Base-by-base conservation (phyloP, 2,329 filamentous ascomycete species). In the Verticillium nonalfalfae region DNA sequence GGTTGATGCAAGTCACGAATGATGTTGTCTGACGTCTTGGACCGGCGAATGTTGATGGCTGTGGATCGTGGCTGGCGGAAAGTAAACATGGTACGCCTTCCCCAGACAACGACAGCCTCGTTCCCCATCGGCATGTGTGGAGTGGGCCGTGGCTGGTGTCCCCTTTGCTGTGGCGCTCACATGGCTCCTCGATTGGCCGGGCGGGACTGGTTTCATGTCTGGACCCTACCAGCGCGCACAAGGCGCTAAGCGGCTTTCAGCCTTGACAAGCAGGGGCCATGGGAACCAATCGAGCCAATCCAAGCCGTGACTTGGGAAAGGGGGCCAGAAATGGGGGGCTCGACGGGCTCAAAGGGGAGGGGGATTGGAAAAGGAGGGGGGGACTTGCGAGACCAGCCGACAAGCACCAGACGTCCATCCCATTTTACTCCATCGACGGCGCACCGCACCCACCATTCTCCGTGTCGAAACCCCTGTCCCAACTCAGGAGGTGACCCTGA, bases 21-120 rank as follows among this genome's bases (percentile, higher is more conserved):
- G 40, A 14, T 33, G 31, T 5, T 21, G 15, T 57, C 38, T 21
- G 35, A 57, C 18, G 45, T 21, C 21, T 57, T 59, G 52, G 26
- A 31, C 26, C 54, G 35, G 57, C 57, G 58, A 13, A 36, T 31
- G 45, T 52, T 52, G 45, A 52, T 52, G 45, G 18, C 18, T 52
- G n/a, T 7, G n/a, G n/a, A 18, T 7, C n/a, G n/a, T 52, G 45
- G 45, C n/a, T 13, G 35, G 2, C 50, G 14, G 40, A 59, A 64
- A 62, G 63, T 62, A 64, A 63, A 64, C 63, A 63, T 62, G 26
- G 57, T 55, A 39, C 58, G 26, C 58, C 34, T 59, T 54, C 36
- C 58, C 58, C 62, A 60, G 66, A 69, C 70, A 69, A 71, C 70
- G 59, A 52, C 60, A 67, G 66, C 69, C 65, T 68, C 45, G 45